Evolutionary conservation across 1,284 basidiomycete genomes (phyloP).

Genomic region (Macrocybe sp.): DNA sequence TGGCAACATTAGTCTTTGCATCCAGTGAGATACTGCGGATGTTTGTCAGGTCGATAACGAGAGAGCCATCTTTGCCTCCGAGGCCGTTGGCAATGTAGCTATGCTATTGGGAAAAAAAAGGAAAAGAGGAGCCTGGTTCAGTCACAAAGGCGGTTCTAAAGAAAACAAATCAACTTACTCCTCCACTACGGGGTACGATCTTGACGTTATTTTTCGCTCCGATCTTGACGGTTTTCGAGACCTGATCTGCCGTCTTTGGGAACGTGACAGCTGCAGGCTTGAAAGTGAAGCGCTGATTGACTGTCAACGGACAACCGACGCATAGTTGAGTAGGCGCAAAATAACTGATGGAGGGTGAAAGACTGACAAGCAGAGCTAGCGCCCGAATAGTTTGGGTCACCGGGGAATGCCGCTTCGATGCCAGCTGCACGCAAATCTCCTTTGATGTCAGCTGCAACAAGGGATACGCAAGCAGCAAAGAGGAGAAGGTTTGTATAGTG

Average conservation of each 20-base stretch:
- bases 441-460: not conserved
- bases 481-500: too few relatives aligned
- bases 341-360: not conserved
- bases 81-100: not conserved
- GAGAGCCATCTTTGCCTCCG: not conserved
- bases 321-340: not conserved
- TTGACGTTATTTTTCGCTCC: not conserved
- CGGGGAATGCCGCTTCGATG: not conserved
- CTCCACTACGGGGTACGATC: not conserved
- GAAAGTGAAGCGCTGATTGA: conserved; percentile 1
- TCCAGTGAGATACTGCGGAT: not conserved
- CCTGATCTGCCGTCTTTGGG: not conserved
- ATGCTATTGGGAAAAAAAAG: not conserved
- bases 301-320: not conserved
- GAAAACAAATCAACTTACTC: not conserved
- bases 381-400: not conserved
- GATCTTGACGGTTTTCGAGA: not conserved
- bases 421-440: not conserved
- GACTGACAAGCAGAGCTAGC: not conserved
- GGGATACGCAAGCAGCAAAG: too few relatives aligned
- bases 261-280: conserved; percentile 1
- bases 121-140: too few relatives aligned
- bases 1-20: not conserved
- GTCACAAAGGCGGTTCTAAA: too few relatives aligned
- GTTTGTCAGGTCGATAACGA: not conserved